A percentile compares a stretch with the other conserved stretches of the same genome.
Conservation (phyloP, 1,139 yeast genomes). For the Hansenula anomala region DNA sequence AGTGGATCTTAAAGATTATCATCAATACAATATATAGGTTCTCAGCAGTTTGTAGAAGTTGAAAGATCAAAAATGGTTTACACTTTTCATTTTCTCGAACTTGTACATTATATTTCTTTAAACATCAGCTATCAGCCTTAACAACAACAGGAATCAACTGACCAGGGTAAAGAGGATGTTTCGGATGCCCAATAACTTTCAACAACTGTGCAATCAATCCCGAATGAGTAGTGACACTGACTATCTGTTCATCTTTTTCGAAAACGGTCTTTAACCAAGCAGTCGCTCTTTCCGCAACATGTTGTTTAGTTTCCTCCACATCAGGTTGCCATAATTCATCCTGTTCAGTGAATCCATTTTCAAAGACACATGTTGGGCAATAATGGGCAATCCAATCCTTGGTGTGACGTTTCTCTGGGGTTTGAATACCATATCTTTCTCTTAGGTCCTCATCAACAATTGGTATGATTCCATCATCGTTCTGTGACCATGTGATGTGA, state of each 20-base stretch:
- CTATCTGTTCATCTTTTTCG: conserved; percentile 32
- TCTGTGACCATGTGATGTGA: conserved; percentile 35
- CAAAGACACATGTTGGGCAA: conserved; percentile 34
- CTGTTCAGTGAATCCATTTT: conserved; percentile 41
- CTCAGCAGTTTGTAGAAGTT: too few relatives aligned
- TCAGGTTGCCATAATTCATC: conserved; percentile 39
- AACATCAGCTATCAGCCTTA: too few relatives aligned
- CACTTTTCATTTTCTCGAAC: too few relatives aligned
- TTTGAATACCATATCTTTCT: conserved; percentile 57
- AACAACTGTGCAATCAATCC: conserved; percentile 54
- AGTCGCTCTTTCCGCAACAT: conserved; percentile 47
- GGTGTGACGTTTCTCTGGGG: conserved; percentile 53
- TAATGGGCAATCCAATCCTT: conserved; percentile 34
- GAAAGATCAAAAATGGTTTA: too few relatives aligned
- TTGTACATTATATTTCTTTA: too few relatives aligned
- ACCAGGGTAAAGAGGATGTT: conserved; percentile 55
- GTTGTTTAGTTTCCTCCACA: conserved; percentile 41
- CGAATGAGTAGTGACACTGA: conserved; percentile 58
- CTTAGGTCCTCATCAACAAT: conserved; percentile 46
- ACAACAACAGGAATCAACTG: conserved; percentile 63
- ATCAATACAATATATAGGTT: too few relatives aligned
- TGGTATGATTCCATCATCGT: conserved; percentile 5
- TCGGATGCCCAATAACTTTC: conserved; percentile 48
- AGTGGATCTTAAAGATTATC: too few relatives aligned
- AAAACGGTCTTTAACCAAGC: conserved; percentile 47